These are phyloP conservation scores for Pholiota microspora DNA, from an alignment of 768 basidiomycete species.

Conservation along the genomic window DNA sequence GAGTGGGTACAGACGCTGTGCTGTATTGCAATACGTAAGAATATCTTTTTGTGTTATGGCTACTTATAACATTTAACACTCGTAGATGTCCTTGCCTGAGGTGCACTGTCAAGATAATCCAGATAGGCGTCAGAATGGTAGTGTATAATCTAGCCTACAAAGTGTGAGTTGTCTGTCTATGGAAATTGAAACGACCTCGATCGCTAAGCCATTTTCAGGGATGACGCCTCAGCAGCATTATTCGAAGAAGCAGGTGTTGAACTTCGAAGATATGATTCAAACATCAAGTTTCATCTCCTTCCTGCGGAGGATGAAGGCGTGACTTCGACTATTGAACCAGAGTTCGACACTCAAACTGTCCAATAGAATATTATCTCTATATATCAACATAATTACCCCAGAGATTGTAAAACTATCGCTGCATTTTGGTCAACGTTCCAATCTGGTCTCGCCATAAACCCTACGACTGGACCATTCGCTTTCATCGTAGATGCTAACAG, in stretches of 20 bases:
- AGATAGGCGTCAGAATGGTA: conserved; percentile 87
- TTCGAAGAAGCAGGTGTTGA: conserved; percentile 83
- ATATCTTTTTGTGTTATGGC: not conserved
- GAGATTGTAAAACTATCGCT: conserved; percentile 28
- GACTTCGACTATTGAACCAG: conserved; percentile 14
- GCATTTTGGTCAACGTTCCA: conserved; percentile 63
- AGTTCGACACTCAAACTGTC: conserved; percentile 8
- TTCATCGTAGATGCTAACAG: conserved; percentile 57
- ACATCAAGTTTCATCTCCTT: conserved; percentile 27
- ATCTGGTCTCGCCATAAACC: conserved; percentile 49
- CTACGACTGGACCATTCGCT: conserved; percentile 35
- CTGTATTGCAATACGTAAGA: conserved; percentile 97
- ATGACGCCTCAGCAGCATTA: conserved; percentile 76
- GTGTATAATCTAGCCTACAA: conserved; percentile 95
- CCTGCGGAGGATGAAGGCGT: conserved; percentile 26
- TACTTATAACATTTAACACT: not conserved
- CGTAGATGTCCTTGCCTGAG: conserved; percentile 93
- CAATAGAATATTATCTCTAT: conserved; percentile 9
- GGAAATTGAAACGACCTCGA: not conserved
- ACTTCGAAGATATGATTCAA: conserved; percentile 67
- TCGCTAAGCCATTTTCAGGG: conserved; percentile 40
- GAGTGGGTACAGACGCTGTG: conserved; percentile 80
- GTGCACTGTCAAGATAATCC: conserved; percentile 97
- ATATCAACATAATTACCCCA: conserved; percentile 13
- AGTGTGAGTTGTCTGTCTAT: conserved; percentile 59